Conservation (phyloP, 2,329 filamentous ascomycete species). For the Penicillium decumbens region DNA sequence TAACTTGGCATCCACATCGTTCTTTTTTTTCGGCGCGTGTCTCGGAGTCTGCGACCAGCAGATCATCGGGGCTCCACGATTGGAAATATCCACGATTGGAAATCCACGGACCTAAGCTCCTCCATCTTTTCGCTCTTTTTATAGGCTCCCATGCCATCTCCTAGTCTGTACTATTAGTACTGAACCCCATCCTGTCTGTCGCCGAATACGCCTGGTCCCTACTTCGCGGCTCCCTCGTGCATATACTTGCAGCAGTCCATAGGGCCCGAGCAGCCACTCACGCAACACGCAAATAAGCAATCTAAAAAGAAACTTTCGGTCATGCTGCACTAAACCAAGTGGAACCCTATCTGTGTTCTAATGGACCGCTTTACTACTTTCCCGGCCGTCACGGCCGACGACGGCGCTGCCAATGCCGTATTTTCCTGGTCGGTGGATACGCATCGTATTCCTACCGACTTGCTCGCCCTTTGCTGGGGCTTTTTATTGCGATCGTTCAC, state of each 20-base stretch:
- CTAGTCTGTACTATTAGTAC: neutral
- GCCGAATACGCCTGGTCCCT: neutral
- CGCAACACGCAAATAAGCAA: slow-evolving; percentile 15
- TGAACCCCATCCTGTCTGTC: slow-evolving; percentile 9
- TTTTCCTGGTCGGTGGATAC: slow-evolving; percentile 18
- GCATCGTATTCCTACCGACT: slow-evolving; percentile 14
- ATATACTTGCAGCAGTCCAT: slow-evolving; percentile 3
- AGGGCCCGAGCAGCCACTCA: slow-evolving; percentile 17
- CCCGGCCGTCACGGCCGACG: slow-evolving; percentile 15
- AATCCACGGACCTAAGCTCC: neutral
- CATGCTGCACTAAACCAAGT: slow-evolving; percentile 10
- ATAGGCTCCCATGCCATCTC: neutral
- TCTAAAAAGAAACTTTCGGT: slow-evolving; percentile 14
- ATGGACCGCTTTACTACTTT: slow-evolving; percentile 27
- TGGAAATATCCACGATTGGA: slow-evolving; percentile 5
- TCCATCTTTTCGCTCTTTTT: slow-evolving; percentile 2
- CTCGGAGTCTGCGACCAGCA: slow-evolving; percentile 6
- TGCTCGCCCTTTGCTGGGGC: slow-evolving; percentile 29
- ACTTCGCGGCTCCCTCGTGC: slow-evolving; percentile 14
- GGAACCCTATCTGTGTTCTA: neutral
- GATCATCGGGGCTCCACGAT: neutral
- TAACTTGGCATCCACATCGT: neutral
- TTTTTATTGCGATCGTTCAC: slow-evolving; percentile 29
- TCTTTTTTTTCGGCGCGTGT: slow-evolving; percentile 18
- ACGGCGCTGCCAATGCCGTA: slow-evolving; percentile 12